Evolutionary conservation across 495 filamentous ascomycete genomes (phyloP).

Genomic region (Neurospora pannonica): DNA sequence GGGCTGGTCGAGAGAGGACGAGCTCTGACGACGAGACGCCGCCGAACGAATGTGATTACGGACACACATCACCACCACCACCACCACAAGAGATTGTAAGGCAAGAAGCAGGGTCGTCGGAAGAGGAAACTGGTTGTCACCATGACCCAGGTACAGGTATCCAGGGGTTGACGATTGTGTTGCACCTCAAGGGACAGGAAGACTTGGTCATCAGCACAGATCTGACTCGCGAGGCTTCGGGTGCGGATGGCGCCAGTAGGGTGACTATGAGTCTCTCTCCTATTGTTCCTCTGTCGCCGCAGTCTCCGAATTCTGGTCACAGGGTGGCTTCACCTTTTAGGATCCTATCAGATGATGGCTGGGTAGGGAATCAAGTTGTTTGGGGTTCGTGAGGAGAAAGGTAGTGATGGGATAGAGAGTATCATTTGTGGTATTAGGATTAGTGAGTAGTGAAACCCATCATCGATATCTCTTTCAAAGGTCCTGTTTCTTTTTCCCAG

Average conservation of each 20-base stretch:
- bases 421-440: not conserved
- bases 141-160: conserved; percentile 14
- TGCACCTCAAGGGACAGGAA: conserved; percentile 36
- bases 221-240: conserved; percentile 14
- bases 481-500: not conserved
- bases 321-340: not conserved
- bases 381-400: not conserved
- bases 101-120: not conserved
- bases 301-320: not conserved
- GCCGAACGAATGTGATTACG: not conserved
- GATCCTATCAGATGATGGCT: not conserved
- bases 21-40: not conserved
- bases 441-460: not conserved
- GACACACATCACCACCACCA: not conserved
- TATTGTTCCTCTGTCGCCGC: not conserved
- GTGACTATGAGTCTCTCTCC: not conserved
- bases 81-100: not conserved
- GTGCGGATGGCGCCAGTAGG: not conserved
- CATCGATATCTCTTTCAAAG: not conserved
- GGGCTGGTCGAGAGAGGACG: not conserved
- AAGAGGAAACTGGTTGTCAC: not conserved
- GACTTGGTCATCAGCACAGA: conserved; percentile 39
- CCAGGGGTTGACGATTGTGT: conserved; percentile 34
- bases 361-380: not conserved
- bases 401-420: not conserved